These are phyloP conservation scores for Trichoderma sp. DNA, from an alignment of 2,329 filamentous ascomycete species.

Conservation along the genomic window DNA sequence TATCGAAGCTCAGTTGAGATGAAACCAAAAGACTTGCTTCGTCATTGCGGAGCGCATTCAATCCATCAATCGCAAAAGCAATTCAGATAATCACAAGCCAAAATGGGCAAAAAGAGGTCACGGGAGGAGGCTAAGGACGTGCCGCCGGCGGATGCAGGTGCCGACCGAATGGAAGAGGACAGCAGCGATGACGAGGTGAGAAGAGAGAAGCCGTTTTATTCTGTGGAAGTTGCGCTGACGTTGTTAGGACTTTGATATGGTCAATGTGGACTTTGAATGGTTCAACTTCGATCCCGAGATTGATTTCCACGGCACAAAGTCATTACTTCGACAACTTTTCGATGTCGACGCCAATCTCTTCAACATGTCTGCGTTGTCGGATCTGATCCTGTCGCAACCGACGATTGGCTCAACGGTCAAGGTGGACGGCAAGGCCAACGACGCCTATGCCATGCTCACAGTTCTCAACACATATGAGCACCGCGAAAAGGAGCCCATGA, in stretches of 20 bases:
- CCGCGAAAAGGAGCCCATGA: slow-evolving; percentile 69
- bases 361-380: slow-evolving; percentile 81
- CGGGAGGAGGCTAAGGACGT: slow-evolving; percentile 48
- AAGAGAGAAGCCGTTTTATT: background rate
- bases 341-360: slow-evolving; percentile 84
- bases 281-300: slow-evolving; percentile 89
- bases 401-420: slow-evolving; percentile 93
- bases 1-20: slow-evolving; percentile 16
- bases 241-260: slow-evolving; percentile 76
- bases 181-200: slow-evolving; percentile 55
- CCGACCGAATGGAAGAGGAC: slow-evolving; percentile 51
- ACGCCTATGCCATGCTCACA: slow-evolving; percentile 90
- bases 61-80: background rate
- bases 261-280: slow-evolving; percentile 98
- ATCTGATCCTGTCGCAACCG: slow-evolving; percentile 83
- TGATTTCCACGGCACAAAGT: slow-evolving; percentile 94
- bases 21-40: background rate
- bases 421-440: slow-evolving; percentile 89
- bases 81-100: slow-evolving; percentile 12
- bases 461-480: slow-evolving; percentile 81
- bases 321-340: slow-evolving; percentile 84
- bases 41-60: slow-evolving; percentile 1
- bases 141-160: slow-evolving; percentile 40
- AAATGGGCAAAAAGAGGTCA: slow-evolving; percentile 52
- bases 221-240: slow-evolving; percentile 10